Evolutionary conservation across 495 filamentous ascomycete species (phyloP), one percentile per base, ranked within the genome.

Genomic region (Hyaloscypha finlandica): DNA sequence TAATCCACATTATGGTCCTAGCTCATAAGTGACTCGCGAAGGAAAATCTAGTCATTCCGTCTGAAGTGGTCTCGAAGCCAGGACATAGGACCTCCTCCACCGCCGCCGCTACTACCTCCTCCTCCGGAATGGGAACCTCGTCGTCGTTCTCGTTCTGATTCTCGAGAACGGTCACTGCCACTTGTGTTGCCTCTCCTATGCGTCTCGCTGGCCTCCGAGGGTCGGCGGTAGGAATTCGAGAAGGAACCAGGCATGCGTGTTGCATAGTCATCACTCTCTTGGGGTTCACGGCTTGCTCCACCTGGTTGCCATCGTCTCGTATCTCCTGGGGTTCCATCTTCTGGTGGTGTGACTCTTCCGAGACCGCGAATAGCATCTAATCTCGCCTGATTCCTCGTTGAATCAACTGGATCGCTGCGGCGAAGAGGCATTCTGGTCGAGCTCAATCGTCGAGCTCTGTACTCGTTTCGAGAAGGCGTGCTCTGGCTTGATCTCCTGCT

Each of bases 31-130:
- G 16, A 11, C 45, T 53, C 30, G 20, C 9, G 45, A 63, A 54
- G 20, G 31, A 53, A 60, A 16, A 6, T 65, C 30, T 67, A 66
- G 9, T 67, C 66, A 59, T 66, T 54, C 16, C 63, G 32, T 16
- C 66, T 52, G 22, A 79, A 78, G 25, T 72, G 76, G 51, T 77
- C 77, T 61, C 78, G 69, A 30, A 81, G 32, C 79, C 79, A 81
- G 56, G 63, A 48, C 9, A 80, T 57, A 8, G 77, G 74, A 59
- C 78, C 76, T 30, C 71, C 72, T 20, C 70, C 66, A 61, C 61
- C 48, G 51, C 39, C 61, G 4, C 54, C 60, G 48, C 55, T 45
- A 62, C 20, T 48, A 12, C 59, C 16, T 19, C 11, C 9, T 14
- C 42, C 9, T 14, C 42, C 63, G 42, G 55, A 61, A 48, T 66